Percentiles rank a stretch among this genome's conserved stretches.
Evolutionary conservation across 257 asterid species (phyloP).

Genomic region (Solanum microdontum): DNA sequence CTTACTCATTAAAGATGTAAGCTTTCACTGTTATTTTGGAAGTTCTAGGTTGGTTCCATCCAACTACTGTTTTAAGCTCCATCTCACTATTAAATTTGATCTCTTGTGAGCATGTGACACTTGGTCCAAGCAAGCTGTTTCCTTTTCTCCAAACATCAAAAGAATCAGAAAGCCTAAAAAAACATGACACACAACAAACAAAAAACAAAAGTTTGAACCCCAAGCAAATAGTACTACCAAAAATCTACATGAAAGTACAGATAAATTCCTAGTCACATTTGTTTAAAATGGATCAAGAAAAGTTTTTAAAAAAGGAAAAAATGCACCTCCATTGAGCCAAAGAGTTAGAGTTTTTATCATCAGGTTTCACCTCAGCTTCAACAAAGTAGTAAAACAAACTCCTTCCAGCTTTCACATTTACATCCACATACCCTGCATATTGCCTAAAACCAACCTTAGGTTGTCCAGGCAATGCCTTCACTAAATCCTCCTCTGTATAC

Average conservation of each 20-base stretch:
- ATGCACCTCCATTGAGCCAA: slow-evolving; percentile 92
- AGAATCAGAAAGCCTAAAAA: neutral
- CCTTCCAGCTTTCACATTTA: slow-evolving; percentile 64
- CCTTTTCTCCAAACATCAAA: neutral
- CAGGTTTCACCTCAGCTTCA: slow-evolving; percentile 66
- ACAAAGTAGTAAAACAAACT: slow-evolving; percentile 89
- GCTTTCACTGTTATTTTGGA: neutral
- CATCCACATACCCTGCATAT: slow-evolving; percentile 81
- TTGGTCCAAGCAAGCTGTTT: neutral
- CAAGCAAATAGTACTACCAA: neutral
- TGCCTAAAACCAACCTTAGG: slow-evolving; percentile 69
- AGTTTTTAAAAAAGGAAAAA: neutral
- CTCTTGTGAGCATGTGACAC: neutral
- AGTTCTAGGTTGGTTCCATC: neutral
- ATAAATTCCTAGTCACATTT: neutral
- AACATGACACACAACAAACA: neutral
- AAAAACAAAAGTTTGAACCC: neutral
- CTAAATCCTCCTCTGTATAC: slow-evolving; percentile 66
- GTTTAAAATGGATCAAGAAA: neutral
- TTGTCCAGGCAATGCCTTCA: slow-evolving; percentile 67
- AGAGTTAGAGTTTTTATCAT: slow-evolving; percentile 44
- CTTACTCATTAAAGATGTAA: neutral
- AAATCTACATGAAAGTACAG: neutral
- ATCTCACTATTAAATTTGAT: neutral
- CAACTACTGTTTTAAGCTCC: neutral